Conservation (phyloP, 108 stramenopile genomes). For the Schizochytrium sp. region DNA sequence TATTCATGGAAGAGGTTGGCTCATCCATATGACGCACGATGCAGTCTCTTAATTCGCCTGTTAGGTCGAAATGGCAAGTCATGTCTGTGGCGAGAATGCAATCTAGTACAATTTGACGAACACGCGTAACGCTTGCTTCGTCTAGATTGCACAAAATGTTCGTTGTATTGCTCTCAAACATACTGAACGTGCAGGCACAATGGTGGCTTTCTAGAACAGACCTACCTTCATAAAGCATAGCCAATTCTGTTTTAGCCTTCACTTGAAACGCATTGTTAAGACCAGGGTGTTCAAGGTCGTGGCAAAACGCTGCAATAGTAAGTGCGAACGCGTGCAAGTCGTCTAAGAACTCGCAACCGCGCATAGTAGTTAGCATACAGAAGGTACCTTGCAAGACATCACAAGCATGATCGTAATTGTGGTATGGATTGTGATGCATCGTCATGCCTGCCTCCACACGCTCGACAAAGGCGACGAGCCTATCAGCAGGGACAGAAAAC, state of each 20-base stretch:
- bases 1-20: not conserved
- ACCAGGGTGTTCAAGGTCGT: slow-evolving; percentile 90
- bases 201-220: slow-evolving; percentile 86
- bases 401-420: slow-evolving; percentile 84
- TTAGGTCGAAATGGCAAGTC: slow-evolving; percentile 78
- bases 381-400: slow-evolving; percentile 80
- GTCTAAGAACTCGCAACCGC: slow-evolving; percentile 64
- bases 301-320: slow-evolving; percentile 79
- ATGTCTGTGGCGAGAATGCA: slow-evolving; percentile 87
- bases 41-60: not conserved
- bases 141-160: slow-evolving; percentile 67
- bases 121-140: slow-evolving; percentile 44
- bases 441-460: not conserved
- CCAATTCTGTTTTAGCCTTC: slow-evolving; percentile 74
- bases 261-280: slow-evolving; percentile 83
- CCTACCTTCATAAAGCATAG: slow-evolving; percentile 82
- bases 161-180: slow-evolving; percentile 59
- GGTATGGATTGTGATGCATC: slow-evolving; percentile 70
- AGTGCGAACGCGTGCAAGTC: slow-evolving; percentile 78
- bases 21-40: slow-evolving; percentile 34
- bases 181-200: slow-evolving; percentile 73
- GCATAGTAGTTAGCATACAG: slow-evolving; percentile 66
- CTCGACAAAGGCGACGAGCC: slow-evolving; percentile 9
- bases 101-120: slow-evolving; percentile 77
- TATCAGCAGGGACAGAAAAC: not conserved